These are phyloP conservation scores for Artomyces pyxidatus DNA, from an alignment of 768 basidiomycete genomes.

Conservation along the genomic window DNA sequence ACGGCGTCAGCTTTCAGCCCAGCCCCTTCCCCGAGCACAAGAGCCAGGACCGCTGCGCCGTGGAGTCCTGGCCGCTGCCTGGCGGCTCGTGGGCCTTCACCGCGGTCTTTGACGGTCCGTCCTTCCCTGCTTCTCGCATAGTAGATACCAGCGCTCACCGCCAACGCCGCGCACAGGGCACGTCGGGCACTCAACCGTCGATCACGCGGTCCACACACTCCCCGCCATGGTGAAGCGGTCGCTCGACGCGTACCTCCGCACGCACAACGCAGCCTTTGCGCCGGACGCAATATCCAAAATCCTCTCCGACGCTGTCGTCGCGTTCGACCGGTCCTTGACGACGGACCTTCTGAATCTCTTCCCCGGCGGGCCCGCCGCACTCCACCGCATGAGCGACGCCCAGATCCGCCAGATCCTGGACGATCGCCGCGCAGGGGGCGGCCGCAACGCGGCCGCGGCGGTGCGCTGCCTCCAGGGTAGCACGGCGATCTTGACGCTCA, in stretches of 20 bases:
- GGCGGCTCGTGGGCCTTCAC: slow-evolving; percentile 36
- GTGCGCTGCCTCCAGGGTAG: slow-evolving; percentile 74
- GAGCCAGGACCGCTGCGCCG: slow-evolving; percentile 34
- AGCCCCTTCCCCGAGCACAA: slow-evolving; percentile 27
- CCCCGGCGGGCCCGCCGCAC: slow-evolving; percentile 44
- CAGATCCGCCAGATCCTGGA: slow-evolving; percentile 55
- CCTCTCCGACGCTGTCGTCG: slow-evolving; percentile 30
- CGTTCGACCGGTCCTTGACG: slow-evolving; percentile 36
- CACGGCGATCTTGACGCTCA: slow-evolving; percentile 64
- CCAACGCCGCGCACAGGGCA: slow-evolving; percentile 29
- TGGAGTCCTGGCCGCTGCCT: slow-evolving; percentile 34
- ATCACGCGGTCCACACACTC: slow-evolving; percentile 33
- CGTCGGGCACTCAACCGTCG: slow-evolving; percentile 39
- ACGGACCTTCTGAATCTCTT: slow-evolving; percentile 37
- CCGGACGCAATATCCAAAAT: slow-evolving; percentile 31
- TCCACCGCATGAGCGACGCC: slow-evolving; percentile 35
- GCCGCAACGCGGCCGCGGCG: slow-evolving; percentile 55
- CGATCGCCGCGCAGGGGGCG: slow-evolving; percentile 50
- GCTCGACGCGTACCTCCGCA: slow-evolving; percentile 28
- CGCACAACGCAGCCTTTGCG: slow-evolving; percentile 16
- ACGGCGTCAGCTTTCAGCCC: slow-evolving; percentile 38
- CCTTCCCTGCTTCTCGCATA: not conserved
- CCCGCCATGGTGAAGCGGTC: slow-evolving; percentile 32
- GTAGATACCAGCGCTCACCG: not conserved
- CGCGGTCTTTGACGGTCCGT: slow-evolving; percentile 39